Evolutionary conservation across 768 basidiomycete species (phyloP).

Genomic region (Termitomyces heimii): DNA sequence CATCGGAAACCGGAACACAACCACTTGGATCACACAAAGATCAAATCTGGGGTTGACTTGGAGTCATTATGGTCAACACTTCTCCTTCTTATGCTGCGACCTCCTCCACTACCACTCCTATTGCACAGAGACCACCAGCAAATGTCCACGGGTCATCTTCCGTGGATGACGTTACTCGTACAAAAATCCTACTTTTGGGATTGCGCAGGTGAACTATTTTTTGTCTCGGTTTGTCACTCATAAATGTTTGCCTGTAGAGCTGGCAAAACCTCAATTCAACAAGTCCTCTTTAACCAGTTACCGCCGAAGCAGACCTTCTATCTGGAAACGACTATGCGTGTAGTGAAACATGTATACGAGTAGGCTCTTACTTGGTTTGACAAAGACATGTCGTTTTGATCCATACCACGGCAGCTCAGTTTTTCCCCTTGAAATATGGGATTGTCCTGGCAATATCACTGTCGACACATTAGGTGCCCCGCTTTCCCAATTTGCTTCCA

Average conservation of each 20-base stretch:
- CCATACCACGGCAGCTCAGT: slow-evolving; percentile 56
- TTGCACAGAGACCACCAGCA: slow-evolving; percentile 18
- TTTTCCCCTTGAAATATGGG: slow-evolving; percentile 92
- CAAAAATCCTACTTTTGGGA: slow-evolving; percentile 70
- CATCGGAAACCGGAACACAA: background rate
- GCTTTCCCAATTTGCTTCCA: slow-evolving; percentile 72
- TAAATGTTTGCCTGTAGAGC: slow-evolving; percentile 42
- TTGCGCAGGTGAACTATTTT: slow-evolving; percentile 47
- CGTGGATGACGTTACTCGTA: slow-evolving; percentile 31
- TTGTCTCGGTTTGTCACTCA: background rate
- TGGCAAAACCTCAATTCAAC: slow-evolving; percentile 88
- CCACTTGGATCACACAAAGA: background rate
- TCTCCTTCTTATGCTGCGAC: slow-evolving; percentile 27
- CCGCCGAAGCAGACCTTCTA: slow-evolving; percentile 84
- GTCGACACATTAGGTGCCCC: slow-evolving; percentile 72
- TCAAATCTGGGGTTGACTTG: slow-evolving; percentile 3
- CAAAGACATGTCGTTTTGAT: background rate
- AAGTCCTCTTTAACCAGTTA: slow-evolving; percentile 86
- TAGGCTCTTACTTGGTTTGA: slow-evolving; percentile 32
- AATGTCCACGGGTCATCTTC: slow-evolving; percentile 21
- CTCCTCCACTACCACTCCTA: slow-evolving; percentile 20
- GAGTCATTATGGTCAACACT: slow-evolving; percentile 16
- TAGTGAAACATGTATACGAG: slow-evolving; percentile 76
- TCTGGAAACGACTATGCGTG: slow-evolving; percentile 79
- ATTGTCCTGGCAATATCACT: slow-evolving; percentile 84